Conservation (phyloP, 2,329 filamentous ascomycete genomes). For the Monilinia laxa region DNA sequence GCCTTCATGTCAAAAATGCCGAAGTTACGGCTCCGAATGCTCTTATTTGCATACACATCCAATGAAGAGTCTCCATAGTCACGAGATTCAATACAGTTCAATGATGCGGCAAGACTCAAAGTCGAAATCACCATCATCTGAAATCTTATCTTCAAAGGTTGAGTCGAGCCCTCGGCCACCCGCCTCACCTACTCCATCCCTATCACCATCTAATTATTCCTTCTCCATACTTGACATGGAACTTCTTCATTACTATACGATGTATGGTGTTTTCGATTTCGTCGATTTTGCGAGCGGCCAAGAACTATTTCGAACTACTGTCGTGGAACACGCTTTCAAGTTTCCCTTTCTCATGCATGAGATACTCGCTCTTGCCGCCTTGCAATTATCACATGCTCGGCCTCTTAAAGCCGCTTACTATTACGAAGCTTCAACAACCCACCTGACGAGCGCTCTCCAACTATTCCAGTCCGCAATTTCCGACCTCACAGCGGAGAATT, state of each 20-base stretch:
- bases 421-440: conserved; percentile 39
- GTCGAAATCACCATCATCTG: conserved; percentile 21
- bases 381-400: conserved; percentile 41
- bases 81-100: conserved; percentile 7
- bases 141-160: conserved; percentile 17
- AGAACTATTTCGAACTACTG: conserved; percentile 32
- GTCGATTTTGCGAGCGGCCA: conserved; percentile 25
- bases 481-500: conserved; percentile 44
- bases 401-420: conserved; percentile 30
- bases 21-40: conserved; percentile 33
- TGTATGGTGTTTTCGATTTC: conserved; percentile 39
- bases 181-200: conserved; percentile 18
- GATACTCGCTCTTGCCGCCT: conserved; percentile 41
- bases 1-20: conserved; percentile 36
- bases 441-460: conserved; percentile 38
- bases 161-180: conserved; percentile 7
- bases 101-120: conserved; percentile 13
- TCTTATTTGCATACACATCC: conserved; percentile 38
- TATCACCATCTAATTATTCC: background rate
- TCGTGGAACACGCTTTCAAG: conserved; percentile 34
- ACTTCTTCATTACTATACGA: conserved; percentile 47
- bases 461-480: conserved; percentile 46
- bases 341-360: conserved; percentile 43
- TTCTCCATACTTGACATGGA: conserved; percentile 45
- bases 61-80: conserved; percentile 25